Conservation (phyloP, 2,329 filamentous ascomycete species). For the Ophiobolus disseminans region DNA sequence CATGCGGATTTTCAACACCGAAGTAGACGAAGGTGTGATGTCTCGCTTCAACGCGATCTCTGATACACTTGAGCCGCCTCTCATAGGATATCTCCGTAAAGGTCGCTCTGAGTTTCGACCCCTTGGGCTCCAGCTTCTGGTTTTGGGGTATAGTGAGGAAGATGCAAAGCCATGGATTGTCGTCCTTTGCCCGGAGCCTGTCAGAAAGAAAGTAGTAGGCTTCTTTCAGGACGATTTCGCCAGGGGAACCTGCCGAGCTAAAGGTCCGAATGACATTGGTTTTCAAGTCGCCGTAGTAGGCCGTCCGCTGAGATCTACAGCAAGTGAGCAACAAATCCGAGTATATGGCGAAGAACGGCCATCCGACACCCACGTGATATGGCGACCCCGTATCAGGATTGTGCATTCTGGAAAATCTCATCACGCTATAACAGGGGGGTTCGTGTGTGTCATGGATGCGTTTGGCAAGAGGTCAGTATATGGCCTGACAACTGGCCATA, state of each 20-base stretch:
- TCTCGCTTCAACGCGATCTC: neutral
- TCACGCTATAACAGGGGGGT: slow-evolving; percentile 6
- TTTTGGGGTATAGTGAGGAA: neutral
- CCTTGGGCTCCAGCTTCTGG: slow-evolving; percentile 1
- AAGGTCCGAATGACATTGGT: neutral
- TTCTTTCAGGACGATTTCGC: slow-evolving; percentile 7
- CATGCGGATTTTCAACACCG: neutral
- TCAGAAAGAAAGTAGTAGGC: neutral
- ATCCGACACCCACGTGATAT: too few relatives aligned
- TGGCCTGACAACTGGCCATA: slow-evolving; percentile 9
- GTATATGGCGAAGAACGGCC: neutral
- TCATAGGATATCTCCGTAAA: slow-evolving; percentile 4
- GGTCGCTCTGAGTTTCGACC: neutral
- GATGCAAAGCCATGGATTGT: slow-evolving; percentile 11
- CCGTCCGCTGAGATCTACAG: slow-evolving; percentile 1
- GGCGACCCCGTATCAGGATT: slow-evolving; percentile 1
- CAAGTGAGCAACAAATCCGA: neutral
- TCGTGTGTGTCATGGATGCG: neutral
- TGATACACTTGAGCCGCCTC: neutral
- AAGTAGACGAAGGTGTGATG: neutral
- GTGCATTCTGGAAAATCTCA: neutral
- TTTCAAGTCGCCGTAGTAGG: slow-evolving; percentile 7
- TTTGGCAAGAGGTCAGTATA: neutral
- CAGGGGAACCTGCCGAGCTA: neutral
- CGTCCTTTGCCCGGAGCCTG: slow-evolving; percentile 4